These are phyloP conservation scores for Lunasporangiospora selenospora DNA, from an alignment of 192 early-diverging fungal species.

Conservation along the genomic window DNA sequence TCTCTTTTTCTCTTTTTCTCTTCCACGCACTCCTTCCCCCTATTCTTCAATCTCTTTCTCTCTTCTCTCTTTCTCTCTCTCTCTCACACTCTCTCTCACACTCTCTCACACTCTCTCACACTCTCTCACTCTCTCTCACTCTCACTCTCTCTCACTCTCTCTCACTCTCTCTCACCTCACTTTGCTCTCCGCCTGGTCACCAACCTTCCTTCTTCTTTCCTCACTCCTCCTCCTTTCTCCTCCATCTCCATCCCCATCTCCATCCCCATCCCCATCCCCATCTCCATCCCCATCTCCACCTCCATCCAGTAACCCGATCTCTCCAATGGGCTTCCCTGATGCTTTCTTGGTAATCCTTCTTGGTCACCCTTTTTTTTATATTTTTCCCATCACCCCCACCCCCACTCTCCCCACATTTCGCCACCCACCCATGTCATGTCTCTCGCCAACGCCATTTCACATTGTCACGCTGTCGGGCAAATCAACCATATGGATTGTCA, in stretches of 20 bases:
- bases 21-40: not conserved
- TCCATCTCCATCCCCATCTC: not conserved
- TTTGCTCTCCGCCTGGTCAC: not conserved
- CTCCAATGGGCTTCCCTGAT: conserved; percentile 19
- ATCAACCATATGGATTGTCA: too few relatives aligned
- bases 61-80: not conserved
- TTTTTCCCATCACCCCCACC: not conserved
- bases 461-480: not conserved
- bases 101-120: not conserved
- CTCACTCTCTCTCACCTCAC: not conserved
- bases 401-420: conserved; percentile 2
- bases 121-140: not conserved
- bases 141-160: not conserved
- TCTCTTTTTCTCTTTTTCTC: not conserved
- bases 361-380: too few relatives aligned
- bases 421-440: not conserved
- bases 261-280: not conserved
- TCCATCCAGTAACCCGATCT: not conserved
- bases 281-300: not conserved
- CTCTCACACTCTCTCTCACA: not conserved
- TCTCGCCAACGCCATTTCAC: not conserved
- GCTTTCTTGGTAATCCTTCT: conserved; percentile 17
- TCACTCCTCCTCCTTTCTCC: not conserved
- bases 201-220: not conserved
- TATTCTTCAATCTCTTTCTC: not conserved